Percentiles rank a stretch among this genome's conserved stretches.
These are phyloP conservation scores for Alloteropsis semialata DNA, from an alignment of 176 grass and related monocot genomes.

Conservation along the genomic window DNA sequence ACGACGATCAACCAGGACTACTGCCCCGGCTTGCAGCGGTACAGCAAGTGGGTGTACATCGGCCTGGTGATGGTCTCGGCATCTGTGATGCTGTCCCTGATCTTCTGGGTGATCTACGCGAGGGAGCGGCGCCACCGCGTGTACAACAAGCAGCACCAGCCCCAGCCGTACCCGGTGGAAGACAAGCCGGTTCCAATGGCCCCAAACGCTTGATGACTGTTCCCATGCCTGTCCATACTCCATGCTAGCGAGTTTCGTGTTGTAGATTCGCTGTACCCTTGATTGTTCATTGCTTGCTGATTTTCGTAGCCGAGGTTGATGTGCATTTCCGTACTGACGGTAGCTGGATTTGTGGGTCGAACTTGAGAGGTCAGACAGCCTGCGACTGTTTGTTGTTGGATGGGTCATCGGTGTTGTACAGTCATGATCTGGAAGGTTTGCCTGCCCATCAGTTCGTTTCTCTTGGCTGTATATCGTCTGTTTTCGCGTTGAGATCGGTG, in stretches of 20 bases:
- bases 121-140: slow-evolving; percentile 78
- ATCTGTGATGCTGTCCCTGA: slow-evolving; percentile 71
- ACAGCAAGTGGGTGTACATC: slow-evolving; percentile 80
- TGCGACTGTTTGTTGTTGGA: background rate
- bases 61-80: slow-evolving; percentile 71
- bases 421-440: background rate
- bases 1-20: slow-evolving; percentile 52
- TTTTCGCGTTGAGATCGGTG: too few relatives aligned
- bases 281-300: slow-evolving; percentile 13
- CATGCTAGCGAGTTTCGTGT: background rate
- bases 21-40: slow-evolving; percentile 69
- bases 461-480: too few relatives aligned
- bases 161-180: slow-evolving; percentile 9
- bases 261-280: slow-evolving; percentile 21
- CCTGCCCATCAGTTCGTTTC: background rate
- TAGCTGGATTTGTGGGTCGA: background rate
- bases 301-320: background rate
- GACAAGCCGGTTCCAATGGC: slow-evolving; percentile 31
- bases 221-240: background rate
- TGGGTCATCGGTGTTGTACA: background rate
- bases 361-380: background rate
- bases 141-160: slow-evolving; percentile 54
- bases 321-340: slow-evolving; percentile 1
- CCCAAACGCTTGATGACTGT: background rate
- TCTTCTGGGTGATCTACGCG: slow-evolving; percentile 86